phyloP scores from a whole-genome alignment of 2,329 filamentous ascomycete genomes.

The Sclerotiophoma versabilis region DNA sequence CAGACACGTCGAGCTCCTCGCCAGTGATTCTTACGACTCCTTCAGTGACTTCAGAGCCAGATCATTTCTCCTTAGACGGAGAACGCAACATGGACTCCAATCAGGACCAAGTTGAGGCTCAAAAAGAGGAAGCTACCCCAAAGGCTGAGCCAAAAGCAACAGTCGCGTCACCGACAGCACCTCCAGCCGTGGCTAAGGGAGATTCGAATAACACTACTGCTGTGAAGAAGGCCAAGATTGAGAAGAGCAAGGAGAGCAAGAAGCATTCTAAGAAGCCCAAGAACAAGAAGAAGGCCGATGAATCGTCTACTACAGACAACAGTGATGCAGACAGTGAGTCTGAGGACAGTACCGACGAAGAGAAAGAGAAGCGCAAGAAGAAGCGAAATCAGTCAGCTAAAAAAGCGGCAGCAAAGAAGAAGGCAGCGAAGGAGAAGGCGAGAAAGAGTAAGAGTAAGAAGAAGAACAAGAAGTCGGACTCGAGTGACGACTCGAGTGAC shows the following conservation, averaged over 20 bases:
- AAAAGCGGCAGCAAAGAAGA: constrained; percentile 24
- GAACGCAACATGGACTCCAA: constrained; percentile 22
- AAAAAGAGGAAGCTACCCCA: constrained; percentile 10
- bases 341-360: constrained; percentile 28
- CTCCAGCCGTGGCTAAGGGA: constrained; percentile 7
- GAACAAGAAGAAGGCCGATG: constrained; percentile 14
- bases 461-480: constrained; percentile 27
- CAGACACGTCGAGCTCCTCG: constrained; percentile 32
- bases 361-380: constrained; percentile 33
- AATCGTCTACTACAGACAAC: constrained; percentile 32
- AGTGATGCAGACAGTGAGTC: constrained; percentile 31
- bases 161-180: not conserved
- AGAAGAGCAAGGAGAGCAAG: constrained; percentile 18
- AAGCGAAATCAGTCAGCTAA: constrained; percentile 21
- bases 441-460: constrained; percentile 31
- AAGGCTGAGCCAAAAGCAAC: not conserved
- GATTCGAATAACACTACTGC: not conserved
- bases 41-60: constrained; percentile 30
- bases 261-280: constrained; percentile 30
- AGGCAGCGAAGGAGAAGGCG: constrained; percentile 19
- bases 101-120: constrained; percentile 19
- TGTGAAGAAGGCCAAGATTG: not conserved
- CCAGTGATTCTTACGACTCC: constrained; percentile 36
- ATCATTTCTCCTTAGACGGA: constrained; percentile 23
- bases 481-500: constrained; percentile 26